Evolutionary conservation across 345 rosid genomes (phyloP).

Genomic region (Trapa incisa): DNA sequence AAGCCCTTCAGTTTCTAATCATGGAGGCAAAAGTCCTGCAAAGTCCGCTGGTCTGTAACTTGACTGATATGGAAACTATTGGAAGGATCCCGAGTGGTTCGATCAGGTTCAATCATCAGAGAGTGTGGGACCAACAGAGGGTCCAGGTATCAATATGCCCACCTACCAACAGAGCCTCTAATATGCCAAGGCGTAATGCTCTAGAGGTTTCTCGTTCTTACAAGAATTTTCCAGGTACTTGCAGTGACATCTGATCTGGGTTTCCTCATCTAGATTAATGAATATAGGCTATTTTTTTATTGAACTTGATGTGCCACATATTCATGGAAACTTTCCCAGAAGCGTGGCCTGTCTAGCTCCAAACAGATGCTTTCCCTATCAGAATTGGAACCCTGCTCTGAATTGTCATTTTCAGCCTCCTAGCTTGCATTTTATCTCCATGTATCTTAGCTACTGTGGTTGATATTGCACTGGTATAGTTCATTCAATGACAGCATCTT

Average conservation of each 20-base stretch:
- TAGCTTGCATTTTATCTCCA: not conserved
- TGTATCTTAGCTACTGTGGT: not conserved
- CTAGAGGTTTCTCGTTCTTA: constrained; percentile 31
- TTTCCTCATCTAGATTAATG: no score
- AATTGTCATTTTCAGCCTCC: not conserved
- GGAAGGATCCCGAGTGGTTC: constrained; percentile 18
- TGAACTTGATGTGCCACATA: not conserved
- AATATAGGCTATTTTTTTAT: not conserved
- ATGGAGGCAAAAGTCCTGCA: constrained; percentile 53
- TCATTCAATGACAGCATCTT: not conserved
- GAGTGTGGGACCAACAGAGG: constrained; percentile 20
- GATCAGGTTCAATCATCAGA: constrained; percentile 19
- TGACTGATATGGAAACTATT: constrained; percentile 26
- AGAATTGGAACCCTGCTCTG: not conserved
- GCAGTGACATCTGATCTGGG: no score
- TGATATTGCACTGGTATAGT: not conserved
- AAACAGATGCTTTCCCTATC: not conserved
- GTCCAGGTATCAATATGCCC: constrained; percentile 29
- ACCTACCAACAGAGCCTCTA: constrained; percentile 17
- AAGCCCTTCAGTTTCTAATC: not conserved
- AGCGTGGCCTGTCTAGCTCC: no score
- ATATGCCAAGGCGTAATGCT: constrained; percentile 15
- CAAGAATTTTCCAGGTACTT: constrained; percentile 44
- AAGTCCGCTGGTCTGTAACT: constrained; percentile 31
- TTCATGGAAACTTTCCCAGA: not conserved